phyloP scores from a whole-genome alignment of 2,329 filamentous ascomycete genomes.

The Monosporascus ibericus region DNA sequence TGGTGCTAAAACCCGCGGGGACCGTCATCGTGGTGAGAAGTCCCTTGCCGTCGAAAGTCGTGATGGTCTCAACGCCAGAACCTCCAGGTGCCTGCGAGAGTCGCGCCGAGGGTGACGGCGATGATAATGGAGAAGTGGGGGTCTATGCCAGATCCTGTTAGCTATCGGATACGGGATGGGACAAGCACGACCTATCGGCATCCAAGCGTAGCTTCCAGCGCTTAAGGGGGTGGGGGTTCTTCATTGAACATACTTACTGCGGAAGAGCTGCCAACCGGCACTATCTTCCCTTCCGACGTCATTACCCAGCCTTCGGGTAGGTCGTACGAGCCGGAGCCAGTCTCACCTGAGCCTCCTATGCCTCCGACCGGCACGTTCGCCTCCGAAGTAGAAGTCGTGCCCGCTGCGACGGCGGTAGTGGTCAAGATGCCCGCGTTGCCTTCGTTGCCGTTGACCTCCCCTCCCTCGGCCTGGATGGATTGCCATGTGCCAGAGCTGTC shows the following conservation, averaged over 20 bases:
- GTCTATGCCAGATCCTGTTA: slow-evolving; percentile 21
- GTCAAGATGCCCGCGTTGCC: slow-evolving; percentile 45
- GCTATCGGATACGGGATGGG: slow-evolving; percentile 4
- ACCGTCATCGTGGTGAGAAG: slow-evolving; percentile 41
- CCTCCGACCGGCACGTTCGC: slow-evolving; percentile 66
- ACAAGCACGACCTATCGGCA: neutral
- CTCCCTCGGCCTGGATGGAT: slow-evolving; percentile 77
- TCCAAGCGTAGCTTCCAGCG: slow-evolving; percentile 13
- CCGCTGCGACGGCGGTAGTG: slow-evolving; percentile 54
- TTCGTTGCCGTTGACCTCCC: slow-evolving; percentile 64
- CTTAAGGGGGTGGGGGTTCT: slow-evolving; percentile 1
- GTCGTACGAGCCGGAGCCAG: slow-evolving; percentile 43
- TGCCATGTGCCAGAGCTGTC: slow-evolving; percentile 73
- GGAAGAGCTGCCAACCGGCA: slow-evolving; percentile 61
- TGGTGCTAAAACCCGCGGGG: slow-evolving; percentile 25
- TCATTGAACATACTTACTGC: slow-evolving; percentile 38
- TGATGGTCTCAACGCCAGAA: slow-evolving; percentile 39
- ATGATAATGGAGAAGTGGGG: slow-evolving; percentile 40
- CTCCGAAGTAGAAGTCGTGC: slow-evolving; percentile 55
- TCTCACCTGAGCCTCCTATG: slow-evolving; percentile 51
- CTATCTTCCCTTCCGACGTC: slow-evolving; percentile 70
- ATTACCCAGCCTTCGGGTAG: slow-evolving; percentile 78
- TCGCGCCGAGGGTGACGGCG: slow-evolving; percentile 41
- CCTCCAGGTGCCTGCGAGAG: slow-evolving; percentile 25
- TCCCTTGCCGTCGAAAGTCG: slow-evolving; percentile 40